Evolutionary conservation across 352 stramenopile genomes (phyloP), one percentile per base, ranked within the genome.

Genomic region (Phytophthora vignae): DNA sequence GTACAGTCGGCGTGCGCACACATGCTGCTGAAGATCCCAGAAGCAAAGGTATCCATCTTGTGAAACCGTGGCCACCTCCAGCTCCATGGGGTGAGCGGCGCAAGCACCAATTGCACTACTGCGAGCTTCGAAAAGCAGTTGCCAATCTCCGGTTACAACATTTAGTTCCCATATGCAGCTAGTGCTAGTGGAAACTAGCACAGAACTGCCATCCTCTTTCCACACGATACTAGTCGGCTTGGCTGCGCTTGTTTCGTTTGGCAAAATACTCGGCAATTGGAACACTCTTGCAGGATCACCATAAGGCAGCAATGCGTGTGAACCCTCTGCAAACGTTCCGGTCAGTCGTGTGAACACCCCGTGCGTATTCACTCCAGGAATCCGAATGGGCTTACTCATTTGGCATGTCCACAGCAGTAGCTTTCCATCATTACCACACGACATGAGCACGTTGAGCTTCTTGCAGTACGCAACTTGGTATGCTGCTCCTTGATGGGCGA

Each of bases 111-210:
- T 67, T 1, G 59, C 68, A 3, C 83, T 80, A 58, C 69, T 85
- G 9, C 76, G 73, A 9, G 76, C 79, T 73, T 93, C 84, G 69
- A 90, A 87, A 1, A 91, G 46, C 7, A 90, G 46, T 22, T 57
- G 67, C 84, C 86, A 93, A 46, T 84, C 73, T 14, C 82, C 81
- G 1, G 65, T 71, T 0, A 40, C 48, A 49, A 87, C 57, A 40
- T 87, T 76, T 10, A 88, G 79, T 36, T 93, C 86, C 83, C 83
- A 93, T 59, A 93, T 75, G 27, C 77, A 88, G 42, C 86, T 91
- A n/a, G 71, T 81, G 57, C 72, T 91, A 14, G 85, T 78, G 4
- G 81, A 76, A 19, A 91, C 82, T 38, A 90, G 63, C 4, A 90
- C 64, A 12, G 52, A 59, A 21, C 79, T 83, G 7, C 83, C 79